Evolutionary conservation across 129 eudicot species (phyloP), one percentile per base, ranked within the genome.

Genomic region (Apium graveolens): DNA sequence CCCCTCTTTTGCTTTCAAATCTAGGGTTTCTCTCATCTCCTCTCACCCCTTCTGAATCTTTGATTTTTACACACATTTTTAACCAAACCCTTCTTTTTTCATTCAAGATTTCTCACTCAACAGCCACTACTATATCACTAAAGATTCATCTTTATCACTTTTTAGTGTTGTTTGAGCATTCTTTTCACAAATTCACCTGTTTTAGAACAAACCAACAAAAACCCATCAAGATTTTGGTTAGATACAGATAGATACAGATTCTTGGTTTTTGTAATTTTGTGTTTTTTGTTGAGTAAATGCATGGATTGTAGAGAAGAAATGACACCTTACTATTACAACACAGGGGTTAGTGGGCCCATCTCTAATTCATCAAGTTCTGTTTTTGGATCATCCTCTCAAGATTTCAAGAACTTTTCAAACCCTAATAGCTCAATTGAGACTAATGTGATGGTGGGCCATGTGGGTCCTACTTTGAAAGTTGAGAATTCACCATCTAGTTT

Each of bases 221-320:
- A 79, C 90, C 84, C 83, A 41, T 73, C 11, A 46, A 72, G 21
- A 42, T 76, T 78, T 24, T 82, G 12, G 79, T 78, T 53, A 71
- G 24, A 16, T 21, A 18, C n/a, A 20, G 6, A 55, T 1, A 21
- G 65, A 55, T 57, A 60, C 4, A 60, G 68, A 60, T 9, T 60
- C 68, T 60, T 29, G 68, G 68, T 60, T 60, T 32, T 6, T 60
- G 68, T n/a, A 8, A 26, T 60, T 60, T 60, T 0, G 68, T 60
- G 6, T 60, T n/a, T 51, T n/a, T 49, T n/a, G 13, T 55, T 70
- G 82, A 76, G 87, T 92, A 85, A 88, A 87, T 92, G 97, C 90
- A 93, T 93, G 98, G 98, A 90, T 84, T 88, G 92, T 78, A 90
- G 96, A 82, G 98, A 93, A 86, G 93, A 96, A 69, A 93, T 90